Evolutionary conservation across 2,329 filamentous ascomycete genomes (phyloP), one percentile per base, ranked within the genome.

Genomic region (Alternaria hordeiaustralica): DNA sequence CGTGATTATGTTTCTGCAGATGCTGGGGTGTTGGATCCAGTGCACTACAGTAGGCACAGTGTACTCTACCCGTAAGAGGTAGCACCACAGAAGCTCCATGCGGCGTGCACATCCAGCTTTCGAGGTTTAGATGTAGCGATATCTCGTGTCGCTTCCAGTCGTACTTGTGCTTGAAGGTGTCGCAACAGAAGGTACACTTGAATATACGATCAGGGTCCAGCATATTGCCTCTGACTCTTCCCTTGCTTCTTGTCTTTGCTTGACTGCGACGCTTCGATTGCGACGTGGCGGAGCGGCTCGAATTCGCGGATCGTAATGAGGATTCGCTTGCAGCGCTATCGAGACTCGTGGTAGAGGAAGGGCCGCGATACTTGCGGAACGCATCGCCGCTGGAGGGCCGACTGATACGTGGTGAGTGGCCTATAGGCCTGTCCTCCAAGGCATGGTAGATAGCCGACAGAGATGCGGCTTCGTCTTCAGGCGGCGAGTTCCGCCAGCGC

Each of bases 401-500:
- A 82, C 81, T 69, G 44, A 21, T 61, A 13, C 58, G 62, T 33
- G 47, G 60, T 15, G 64, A 60, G 5, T 44, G 45, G 25, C 50
- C 62, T 58, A 47, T 30, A 55, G 65, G 51, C 6, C 49, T 62
- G 25, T 63, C 62, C 25, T 75, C 80, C 47, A 90, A 80, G 68
- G 88, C 88, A 73, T 87, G 83, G 62, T 84, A 84, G 80, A 90
- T 90, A 79, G 87, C 88, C 44, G 84, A 85, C 46, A 88, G 83
- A 7, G 86, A 83, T 59, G 88, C 88, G 69, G 88, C 86, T 83
- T 90, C 88, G 80, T 90, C 83, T 79, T 90, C 88, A 25, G 88
- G 88, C 33, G 88, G 88, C 59, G 87, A 89, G 68, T 88, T 82
- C 71, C 89, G 85, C 88, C 88, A 90, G 82, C 88, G 82, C 79